Evolutionary conservation across 1,284 basidiomycete genomes (phyloP).

Genomic region (Chalciporus sp.): DNA sequence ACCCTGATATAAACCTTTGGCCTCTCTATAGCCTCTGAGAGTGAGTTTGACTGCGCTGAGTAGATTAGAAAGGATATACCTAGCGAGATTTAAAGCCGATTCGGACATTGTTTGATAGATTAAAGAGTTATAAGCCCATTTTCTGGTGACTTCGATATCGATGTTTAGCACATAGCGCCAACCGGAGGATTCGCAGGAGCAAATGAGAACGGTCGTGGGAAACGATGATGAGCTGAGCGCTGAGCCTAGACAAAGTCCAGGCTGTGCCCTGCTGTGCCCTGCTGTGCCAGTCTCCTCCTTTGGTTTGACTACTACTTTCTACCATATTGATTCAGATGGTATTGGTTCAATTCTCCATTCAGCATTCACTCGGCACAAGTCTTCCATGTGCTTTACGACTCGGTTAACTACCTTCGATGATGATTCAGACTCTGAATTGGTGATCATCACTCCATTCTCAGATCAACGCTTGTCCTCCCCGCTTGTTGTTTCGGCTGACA

Average conservation of each 20-base stretch:
- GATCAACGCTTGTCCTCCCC: no score
- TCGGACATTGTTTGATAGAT: constrained; percentile 29
- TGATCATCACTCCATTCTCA: no score
- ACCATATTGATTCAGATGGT: no score
- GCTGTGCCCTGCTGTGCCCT: no score
- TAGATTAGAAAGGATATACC: constrained; percentile 12
- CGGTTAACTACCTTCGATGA: no score
- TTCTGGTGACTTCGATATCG: constrained; percentile 18
- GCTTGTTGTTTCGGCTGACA: no score
- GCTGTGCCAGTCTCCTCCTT: no score
- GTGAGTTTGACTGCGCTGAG: constrained; percentile 8
- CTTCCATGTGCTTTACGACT: no score
- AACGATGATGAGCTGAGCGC: constrained; percentile 11
- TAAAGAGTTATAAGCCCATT: constrained; percentile 26
- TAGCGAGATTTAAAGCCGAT: constrained; percentile 29
- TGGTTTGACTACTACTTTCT: no score
- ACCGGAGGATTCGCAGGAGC: constrained; percentile 1
- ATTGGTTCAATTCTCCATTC: no score
- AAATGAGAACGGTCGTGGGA: constrained; percentile 21
- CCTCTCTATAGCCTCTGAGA: constrained; percentile 57
- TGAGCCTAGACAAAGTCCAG: neutral
- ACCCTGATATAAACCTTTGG: constrained; percentile 65
- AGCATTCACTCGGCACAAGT: no score
- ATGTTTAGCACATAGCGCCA: constrained; percentile 11
- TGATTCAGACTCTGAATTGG: no score